phyloP scores from a whole-genome alignment of 495 filamentous ascomycete species.

The Rostrohypoxylon terebratum region DNA sequence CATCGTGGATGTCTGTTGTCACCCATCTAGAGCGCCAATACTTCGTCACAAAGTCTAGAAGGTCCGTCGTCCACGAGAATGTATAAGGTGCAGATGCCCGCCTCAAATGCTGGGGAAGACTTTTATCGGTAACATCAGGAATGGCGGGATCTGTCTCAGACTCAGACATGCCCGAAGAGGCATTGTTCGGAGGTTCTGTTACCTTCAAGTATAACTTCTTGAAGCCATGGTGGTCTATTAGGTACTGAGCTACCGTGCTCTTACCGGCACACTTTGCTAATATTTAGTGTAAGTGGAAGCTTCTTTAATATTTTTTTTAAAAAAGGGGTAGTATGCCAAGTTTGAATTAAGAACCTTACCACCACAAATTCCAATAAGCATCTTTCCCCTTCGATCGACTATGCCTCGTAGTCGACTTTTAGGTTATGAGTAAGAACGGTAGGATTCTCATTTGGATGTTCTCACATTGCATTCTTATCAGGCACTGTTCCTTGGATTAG shows the following conservation, averaged over 20 bases:
- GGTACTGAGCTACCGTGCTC: constrained; percentile 82
- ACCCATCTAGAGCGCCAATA: constrained; percentile 86
- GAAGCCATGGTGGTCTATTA: constrained; percentile 82
- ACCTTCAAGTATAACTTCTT: constrained; percentile 62
- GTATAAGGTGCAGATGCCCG: constrained; percentile 46
- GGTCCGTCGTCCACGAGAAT: constrained; percentile 69
- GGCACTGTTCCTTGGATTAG: neutral
- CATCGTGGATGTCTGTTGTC: constrained; percentile 80
- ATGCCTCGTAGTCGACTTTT: neutral
- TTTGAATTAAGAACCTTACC: constrained; percentile 62
- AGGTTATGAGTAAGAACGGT: neutral
- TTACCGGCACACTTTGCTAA: constrained; percentile 92
- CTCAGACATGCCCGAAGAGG: constrained; percentile 22
- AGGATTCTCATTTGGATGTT: neutral
- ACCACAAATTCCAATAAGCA: constrained; percentile 95
- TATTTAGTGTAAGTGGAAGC: constrained; percentile 37
- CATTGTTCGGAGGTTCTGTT: neutral
- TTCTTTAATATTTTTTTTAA: no score
- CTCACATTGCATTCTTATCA: neutral
- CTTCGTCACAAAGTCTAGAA: constrained; percentile 87
- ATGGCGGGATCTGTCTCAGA: constrained; percentile 49
- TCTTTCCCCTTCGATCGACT: constrained; percentile 53
- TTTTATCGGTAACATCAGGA: constrained; percentile 18
- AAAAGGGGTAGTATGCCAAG: constrained; percentile 16
- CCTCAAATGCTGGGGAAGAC: constrained; percentile 45